These are phyloP conservation scores for Hibiscus mutabilis DNA, from an alignment of 345 rosid species.

Conservation along the genomic window DNA sequence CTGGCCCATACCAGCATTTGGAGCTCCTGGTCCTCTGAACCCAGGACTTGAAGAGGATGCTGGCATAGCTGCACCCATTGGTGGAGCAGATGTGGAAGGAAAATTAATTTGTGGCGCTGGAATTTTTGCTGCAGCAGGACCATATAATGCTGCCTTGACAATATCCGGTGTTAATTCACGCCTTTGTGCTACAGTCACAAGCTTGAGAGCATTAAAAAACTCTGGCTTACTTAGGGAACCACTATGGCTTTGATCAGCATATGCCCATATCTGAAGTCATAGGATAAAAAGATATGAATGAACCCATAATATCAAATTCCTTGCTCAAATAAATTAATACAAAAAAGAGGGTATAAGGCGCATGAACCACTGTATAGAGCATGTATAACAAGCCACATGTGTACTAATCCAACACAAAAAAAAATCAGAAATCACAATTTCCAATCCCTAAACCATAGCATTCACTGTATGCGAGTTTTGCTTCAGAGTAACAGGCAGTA, in stretches of 20 bases:
- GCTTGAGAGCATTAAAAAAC: slow-evolving; percentile 80
- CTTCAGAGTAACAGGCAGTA: background rate
- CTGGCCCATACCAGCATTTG: slow-evolving; percentile 40
- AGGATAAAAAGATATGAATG: slow-evolving; percentile 14
- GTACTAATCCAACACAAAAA: background rate
- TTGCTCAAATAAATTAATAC: background rate
- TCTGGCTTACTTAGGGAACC: slow-evolving; percentile 84
- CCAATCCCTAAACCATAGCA: background rate
- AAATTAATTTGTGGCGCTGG: slow-evolving; percentile 88
- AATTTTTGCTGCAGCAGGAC: slow-evolving; percentile 95
- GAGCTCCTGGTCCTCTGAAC: slow-evolving; percentile 57
- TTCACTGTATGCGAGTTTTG: background rate
- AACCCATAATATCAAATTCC: background rate
- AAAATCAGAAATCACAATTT: background rate
- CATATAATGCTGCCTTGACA: slow-evolving; percentile 86
- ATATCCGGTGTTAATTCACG: slow-evolving; percentile 88
- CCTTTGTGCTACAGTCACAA: slow-evolving; percentile 96
- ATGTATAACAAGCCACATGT: background rate
- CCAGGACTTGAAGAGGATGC: slow-evolving; percentile 33
- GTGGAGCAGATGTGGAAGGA: slow-evolving; percentile 34
- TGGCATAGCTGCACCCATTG: slow-evolving; percentile 20
- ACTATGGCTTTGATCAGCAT: slow-evolving; percentile 65
- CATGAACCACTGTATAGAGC: background rate
- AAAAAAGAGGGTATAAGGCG: background rate
- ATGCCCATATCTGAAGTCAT: slow-evolving; percentile 50